Percentiles rank a stretch among this genome's conserved stretches.
Conservation (phyloP, 148 eudicot genomes). For the Rhododendron simsii region DNA sequence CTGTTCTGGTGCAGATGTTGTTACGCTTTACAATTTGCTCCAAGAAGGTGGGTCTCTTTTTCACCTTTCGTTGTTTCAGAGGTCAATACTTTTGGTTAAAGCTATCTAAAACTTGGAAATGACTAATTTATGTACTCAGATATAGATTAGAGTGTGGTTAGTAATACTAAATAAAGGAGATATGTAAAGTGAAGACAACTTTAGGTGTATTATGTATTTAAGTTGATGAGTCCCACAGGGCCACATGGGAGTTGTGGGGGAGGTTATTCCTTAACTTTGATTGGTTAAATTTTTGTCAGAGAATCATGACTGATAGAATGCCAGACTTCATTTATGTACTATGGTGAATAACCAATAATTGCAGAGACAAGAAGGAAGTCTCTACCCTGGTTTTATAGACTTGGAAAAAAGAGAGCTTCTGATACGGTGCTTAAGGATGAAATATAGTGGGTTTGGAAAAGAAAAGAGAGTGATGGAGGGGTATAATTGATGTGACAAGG, state of each 20-base stretch:
- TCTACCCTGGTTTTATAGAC: background rate
- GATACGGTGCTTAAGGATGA: background rate
- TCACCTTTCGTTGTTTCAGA: background rate
- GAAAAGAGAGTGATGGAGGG: background rate
- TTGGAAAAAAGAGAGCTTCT: background rate
- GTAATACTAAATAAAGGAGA: background rate
- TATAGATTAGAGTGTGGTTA: background rate
- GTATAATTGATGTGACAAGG: background rate
- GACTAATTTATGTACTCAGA: slow-evolving; percentile 6
- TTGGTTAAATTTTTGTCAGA: background rate
- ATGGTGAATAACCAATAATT: background rate
- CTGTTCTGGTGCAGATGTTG: slow-evolving; percentile 24
- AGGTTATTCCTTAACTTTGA: background rate
- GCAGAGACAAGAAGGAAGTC: background rate
- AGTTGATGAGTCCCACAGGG: background rate
- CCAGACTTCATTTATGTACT: background rate
- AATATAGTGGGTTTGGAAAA: background rate
- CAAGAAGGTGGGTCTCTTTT: slow-evolving; percentile 60
- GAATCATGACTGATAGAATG: background rate
- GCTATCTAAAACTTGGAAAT: background rate
- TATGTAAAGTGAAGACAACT: background rate
- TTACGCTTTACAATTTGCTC: slow-evolving; percentile 48
- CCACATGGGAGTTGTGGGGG: background rate
- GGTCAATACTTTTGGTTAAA: background rate
- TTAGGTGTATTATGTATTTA: background rate